phyloP scores from a whole-genome alignment of 1,139 yeast species.

The Zygotorulaspora mrakii region DNA sequence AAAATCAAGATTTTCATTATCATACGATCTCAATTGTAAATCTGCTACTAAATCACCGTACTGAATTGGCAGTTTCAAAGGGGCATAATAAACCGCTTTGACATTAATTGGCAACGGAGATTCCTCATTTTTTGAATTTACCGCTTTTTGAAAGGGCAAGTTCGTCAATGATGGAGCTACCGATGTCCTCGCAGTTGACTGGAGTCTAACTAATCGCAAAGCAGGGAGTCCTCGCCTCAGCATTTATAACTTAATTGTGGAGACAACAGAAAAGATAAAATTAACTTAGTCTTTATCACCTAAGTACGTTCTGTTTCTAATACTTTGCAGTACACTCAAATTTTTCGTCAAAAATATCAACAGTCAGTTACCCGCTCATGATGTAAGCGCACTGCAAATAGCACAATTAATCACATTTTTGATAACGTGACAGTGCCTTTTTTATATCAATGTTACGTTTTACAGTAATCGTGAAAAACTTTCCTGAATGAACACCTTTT shows the following conservation, averaged over 20 bases:
- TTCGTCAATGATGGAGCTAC: slow-evolving; percentile 4
- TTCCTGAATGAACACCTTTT: too few relatives aligned
- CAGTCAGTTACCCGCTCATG: neutral
- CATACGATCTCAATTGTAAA: slow-evolving; percentile 68
- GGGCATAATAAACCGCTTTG: slow-evolving; percentile 76
- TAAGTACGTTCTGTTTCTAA: too few relatives aligned
- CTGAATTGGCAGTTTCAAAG: slow-evolving; percentile 62
- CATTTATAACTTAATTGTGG: slow-evolving; percentile 3
- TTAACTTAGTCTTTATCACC: too few relatives aligned
- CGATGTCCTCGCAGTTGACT: slow-evolving; percentile 11
- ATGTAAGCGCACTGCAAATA: too few relatives aligned
- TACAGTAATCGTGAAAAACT: too few relatives aligned
- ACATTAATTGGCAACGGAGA: slow-evolving; percentile 80
- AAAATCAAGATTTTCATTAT: slow-evolving; percentile 64
- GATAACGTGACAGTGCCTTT: too few relatives aligned
- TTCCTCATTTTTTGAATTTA: slow-evolving; percentile 8
- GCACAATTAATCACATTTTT: too few relatives aligned
- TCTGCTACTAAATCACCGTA: slow-evolving; percentile 73
- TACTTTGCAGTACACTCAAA: too few relatives aligned
- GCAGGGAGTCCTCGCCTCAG: slow-evolving; percentile 4
- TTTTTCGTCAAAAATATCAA: neutral
- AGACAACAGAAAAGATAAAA: too few relatives aligned
- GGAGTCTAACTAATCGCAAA: slow-evolving; percentile 39
- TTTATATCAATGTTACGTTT: too few relatives aligned
- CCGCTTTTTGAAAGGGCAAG: neutral